Conservation (phyloP, 179 eudicot species). For the Drosera spatulata region DNA sequence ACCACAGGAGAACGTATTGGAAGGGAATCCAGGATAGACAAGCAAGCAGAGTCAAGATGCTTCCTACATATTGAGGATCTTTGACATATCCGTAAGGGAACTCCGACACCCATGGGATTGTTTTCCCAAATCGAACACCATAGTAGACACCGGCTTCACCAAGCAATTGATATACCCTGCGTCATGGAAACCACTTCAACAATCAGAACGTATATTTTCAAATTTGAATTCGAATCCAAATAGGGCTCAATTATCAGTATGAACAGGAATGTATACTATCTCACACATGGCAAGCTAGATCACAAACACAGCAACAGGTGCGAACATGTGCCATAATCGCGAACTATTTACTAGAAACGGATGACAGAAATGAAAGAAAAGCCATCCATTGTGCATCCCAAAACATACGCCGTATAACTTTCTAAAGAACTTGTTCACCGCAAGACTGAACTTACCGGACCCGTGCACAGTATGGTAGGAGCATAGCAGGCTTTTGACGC, state of each 20-base stretch:
- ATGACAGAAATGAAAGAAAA: no score
- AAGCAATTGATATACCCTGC: constrained; percentile 90
- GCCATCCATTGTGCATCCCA: no score
- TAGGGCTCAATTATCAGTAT: neutral
- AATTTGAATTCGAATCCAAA: neutral
- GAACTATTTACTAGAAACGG: no score
- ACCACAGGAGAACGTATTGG: constrained; percentile 66
- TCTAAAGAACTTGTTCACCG: no score
- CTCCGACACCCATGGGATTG: constrained; percentile 83
- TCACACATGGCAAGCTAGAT: no score
- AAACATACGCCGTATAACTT: no score
- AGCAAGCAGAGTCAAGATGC: constrained; percentile 87
- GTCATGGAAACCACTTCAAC: constrained; percentile 4
- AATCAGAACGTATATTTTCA: neutral
- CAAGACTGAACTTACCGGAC: no score
- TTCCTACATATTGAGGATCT: constrained; percentile 94
- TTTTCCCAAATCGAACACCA: constrained; percentile 90
- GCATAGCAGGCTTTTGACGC: no score
- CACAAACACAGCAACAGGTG: no score
- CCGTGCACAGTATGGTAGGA: no score
- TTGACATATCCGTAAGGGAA: constrained; percentile 83
- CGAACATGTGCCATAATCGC: no score
- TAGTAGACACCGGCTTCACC: constrained; percentile 95
- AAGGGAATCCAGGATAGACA: constrained; percentile 86
- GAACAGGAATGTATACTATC: neutral